Base-by-base conservation (phyloP, 768 basidiomycete species). In the Fistulinella prunicolor region DNA sequence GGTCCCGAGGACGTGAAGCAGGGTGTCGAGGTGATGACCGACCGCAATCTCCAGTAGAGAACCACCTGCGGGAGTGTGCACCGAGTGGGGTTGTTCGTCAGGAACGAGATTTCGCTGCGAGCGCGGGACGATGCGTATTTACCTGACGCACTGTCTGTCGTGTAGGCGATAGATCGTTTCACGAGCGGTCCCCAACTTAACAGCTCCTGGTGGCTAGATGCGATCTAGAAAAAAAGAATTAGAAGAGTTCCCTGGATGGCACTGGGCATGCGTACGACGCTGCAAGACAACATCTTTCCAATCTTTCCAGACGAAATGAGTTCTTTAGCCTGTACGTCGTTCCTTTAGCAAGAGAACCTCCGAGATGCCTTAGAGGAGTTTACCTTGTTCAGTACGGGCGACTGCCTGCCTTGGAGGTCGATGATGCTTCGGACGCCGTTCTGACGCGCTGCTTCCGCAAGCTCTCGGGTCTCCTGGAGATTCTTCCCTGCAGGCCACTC, bases 401-500 rank as follows among this genome's bases (percentile, higher is more conserved):
- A 54, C 9, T 54, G 53, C 19, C 53, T 54, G 26, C 50, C 53
- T 24, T 54, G 53, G 3, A 54, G 38, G 10, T 42, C 50, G 12
- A 54, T 23, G 0, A 54, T 47, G 12, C 28, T 54, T 24, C 42
- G 32, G 6, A 53, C 26, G 2, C 53, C 50, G 13, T 34, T 39
- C n/a, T 34, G 36, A 23, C 51, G 50, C 2, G 50, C 53, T 3
- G 45, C 34, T 4, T 53, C 42, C 6, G 53, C 53, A 13, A 54
- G 9, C 28, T 54, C 53, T 4, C 28, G 23, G 12, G 50, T 54
- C 46, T 54, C 50, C 21, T 47, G 26, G 10, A 44, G 19, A 16
- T 37, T 47, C 21, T n/a, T 53, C 19, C 53, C 53, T 2, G 38
- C 53, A 17, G 53, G 53, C 50, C 53, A 53, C 34, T 53, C 53